A percentile compares a stretch with the other conserved stretches of the same genome.
phyloP scores from a whole-genome alignment of 306 rosid genomes.

The Spatholobus suberectus region DNA sequence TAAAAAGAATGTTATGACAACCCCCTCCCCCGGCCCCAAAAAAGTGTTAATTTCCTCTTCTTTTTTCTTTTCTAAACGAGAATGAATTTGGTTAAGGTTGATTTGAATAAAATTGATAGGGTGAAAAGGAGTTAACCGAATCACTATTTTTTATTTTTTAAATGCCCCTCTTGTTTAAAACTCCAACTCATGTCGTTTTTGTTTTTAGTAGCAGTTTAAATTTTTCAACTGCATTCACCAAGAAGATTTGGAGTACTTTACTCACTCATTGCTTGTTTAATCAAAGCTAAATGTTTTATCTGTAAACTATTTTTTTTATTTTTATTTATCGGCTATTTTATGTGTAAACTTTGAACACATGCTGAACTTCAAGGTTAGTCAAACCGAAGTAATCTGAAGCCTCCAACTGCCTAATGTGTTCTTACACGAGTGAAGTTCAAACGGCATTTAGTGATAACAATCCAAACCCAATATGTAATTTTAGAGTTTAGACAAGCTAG shows the following conservation, averaged over 20 bases:
- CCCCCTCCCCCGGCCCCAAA: neutral
- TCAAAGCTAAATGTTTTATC: neutral
- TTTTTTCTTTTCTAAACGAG: neutral
- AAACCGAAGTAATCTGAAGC: too few relatives aligned
- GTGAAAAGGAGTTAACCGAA: too few relatives aligned
- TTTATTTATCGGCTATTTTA: neutral
- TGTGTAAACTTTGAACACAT: neutral
- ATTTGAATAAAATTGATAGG: too few relatives aligned
- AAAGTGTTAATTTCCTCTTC: neutral
- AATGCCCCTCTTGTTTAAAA: too few relatives aligned
- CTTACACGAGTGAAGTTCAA: too few relatives aligned
- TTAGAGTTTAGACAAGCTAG: neutral
- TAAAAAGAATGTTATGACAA: too few relatives aligned
- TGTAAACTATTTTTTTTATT: neutral
- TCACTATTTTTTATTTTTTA: too few relatives aligned
- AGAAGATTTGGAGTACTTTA: neutral
- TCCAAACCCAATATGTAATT: too few relatives aligned
- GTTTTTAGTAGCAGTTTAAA: neutral
- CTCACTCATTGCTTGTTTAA: neutral
- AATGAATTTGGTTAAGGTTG: neutral
- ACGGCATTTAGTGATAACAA: too few relatives aligned
- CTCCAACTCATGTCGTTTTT: neutral
- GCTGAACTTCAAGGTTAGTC: too few relatives aligned
- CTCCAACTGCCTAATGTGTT: too few relatives aligned
- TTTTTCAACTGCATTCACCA: neutral